phyloP scores from a whole-genome alignment of 2,329 filamentous ascomycete species.

The Fusarium nelsonii region DNA sequence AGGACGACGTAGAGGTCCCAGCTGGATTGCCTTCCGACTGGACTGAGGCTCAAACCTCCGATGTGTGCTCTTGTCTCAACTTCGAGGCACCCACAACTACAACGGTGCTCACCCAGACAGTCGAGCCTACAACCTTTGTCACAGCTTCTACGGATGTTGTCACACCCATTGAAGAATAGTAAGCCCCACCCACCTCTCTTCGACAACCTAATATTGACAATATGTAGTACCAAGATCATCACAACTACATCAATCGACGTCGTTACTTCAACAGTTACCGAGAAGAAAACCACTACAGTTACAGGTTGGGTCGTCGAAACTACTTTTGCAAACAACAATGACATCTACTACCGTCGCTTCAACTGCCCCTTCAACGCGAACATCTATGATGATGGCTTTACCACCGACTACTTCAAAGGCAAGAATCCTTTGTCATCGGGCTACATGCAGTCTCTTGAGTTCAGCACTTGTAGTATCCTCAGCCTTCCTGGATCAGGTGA shows the following conservation, averaged over 20 bases:
- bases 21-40: not conserved
- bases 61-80: not conserved
- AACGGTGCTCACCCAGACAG: not conserved
- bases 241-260: not conserved
- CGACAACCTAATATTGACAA: accelerated
- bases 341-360: not conserved
- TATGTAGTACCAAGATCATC: not conserved
- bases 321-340: not conserved
- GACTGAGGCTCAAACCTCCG: not conserved
- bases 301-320: not conserved
- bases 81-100: not conserved
- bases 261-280: not conserved
- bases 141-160: constrained; percentile 1
- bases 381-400: not conserved
- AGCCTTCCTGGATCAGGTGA: not conserved
- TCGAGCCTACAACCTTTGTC: not conserved
- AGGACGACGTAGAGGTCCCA: not conserved
- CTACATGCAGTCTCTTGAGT: not conserved
- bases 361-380: not conserved
- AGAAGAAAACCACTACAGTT: not conserved
- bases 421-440: not conserved
- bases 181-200: too few relatives aligned
- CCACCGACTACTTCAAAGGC: not conserved
- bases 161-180: not conserved
- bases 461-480: not conserved